These are phyloP conservation scores for Cenchrus americanus DNA, from an alignment of 176 grass and related monocot genomes.

Conservation along the genomic window DNA sequence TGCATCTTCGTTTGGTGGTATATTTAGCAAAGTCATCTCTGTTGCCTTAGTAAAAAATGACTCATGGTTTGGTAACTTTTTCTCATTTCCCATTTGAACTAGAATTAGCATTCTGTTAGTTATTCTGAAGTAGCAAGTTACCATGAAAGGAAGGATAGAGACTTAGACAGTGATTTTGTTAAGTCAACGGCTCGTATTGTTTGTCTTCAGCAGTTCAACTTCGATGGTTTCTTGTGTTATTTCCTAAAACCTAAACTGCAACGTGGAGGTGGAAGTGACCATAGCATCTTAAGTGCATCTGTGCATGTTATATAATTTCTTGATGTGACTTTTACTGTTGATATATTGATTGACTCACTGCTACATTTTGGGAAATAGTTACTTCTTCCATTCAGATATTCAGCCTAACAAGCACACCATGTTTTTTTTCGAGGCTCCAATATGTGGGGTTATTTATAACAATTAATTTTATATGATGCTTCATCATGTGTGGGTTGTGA, in stretches of 20 bases:
- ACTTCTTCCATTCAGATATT: not conserved
- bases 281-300: not conserved
- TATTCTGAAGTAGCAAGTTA: constrained; percentile 1
- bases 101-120: not conserved
- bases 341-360: not conserved
- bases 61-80: constrained; percentile 6
- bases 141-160: not conserved
- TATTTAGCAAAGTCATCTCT: constrained; percentile 2
- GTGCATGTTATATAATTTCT: constrained; percentile 3
- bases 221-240: not conserved
- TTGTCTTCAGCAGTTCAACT: constrained; percentile 1
- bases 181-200: not conserved
- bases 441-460: not conserved
- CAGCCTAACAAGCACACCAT: not conserved
- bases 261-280: not conserved
- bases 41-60: not conserved
- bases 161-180: constrained; percentile 13
- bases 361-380: not conserved
- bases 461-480: not conserved
- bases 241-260: not conserved
- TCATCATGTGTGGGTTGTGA: not conserved
- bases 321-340: not conserved
- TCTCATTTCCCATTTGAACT: not conserved
- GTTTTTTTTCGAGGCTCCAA: not conserved
- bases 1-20: constrained; percentile 6